A percentile compares a stretch with the other conserved stretches of the same genome.
phyloP scores from a whole-genome alignment of 495 filamentous ascomycete genomes.

The Trichoderma gamsii region DNA sequence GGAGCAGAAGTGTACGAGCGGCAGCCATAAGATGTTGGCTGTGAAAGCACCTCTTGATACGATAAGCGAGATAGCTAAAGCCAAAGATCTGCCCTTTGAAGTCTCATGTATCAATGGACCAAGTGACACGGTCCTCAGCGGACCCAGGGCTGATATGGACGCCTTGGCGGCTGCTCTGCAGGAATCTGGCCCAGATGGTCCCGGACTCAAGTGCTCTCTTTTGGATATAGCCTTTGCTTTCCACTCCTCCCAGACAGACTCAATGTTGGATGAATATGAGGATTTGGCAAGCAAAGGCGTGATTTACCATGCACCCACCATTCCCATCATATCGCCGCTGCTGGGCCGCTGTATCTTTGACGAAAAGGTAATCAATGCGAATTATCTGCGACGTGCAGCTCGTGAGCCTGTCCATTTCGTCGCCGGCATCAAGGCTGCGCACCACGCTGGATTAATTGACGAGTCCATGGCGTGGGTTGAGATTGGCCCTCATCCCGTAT shows the following conservation, averaged over 20 bases:
- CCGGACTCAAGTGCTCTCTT: conserved; percentile 58
- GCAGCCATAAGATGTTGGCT: conserved; percentile 66
- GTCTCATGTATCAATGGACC: conserved; percentile 60
- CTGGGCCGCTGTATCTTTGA: conserved; percentile 54
- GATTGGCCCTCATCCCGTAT: conserved; percentile 65
- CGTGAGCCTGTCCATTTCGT: conserved; percentile 71
- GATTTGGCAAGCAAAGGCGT: conserved; percentile 47
- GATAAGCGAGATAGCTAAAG: conserved; percentile 21
- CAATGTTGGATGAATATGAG: conserved; percentile 64
- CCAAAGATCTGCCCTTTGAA: conserved; percentile 22
- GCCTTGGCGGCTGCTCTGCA: conserved; percentile 52
- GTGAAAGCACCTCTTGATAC: conserved; percentile 42
- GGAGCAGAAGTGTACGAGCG: conserved; percentile 60
- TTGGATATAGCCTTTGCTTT: conserved; percentile 74
- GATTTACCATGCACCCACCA: conserved; percentile 51
- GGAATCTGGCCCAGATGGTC: conserved; percentile 19
- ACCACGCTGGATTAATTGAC: conserved; percentile 41
- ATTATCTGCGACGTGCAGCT: conserved; percentile 62
- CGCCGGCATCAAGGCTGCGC: conserved; percentile 55
- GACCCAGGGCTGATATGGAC: conserved; percentile 46
- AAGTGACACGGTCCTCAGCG: conserved; percentile 55
- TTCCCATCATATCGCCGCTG: conserved; percentile 68
- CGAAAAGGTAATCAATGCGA: conserved; percentile 44
- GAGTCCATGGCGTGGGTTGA: conserved; percentile 60
- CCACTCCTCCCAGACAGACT: conserved; percentile 75